Conservation (phyloP, 164 flowering plant species). For the Macadamia tetraphylla region DNA sequence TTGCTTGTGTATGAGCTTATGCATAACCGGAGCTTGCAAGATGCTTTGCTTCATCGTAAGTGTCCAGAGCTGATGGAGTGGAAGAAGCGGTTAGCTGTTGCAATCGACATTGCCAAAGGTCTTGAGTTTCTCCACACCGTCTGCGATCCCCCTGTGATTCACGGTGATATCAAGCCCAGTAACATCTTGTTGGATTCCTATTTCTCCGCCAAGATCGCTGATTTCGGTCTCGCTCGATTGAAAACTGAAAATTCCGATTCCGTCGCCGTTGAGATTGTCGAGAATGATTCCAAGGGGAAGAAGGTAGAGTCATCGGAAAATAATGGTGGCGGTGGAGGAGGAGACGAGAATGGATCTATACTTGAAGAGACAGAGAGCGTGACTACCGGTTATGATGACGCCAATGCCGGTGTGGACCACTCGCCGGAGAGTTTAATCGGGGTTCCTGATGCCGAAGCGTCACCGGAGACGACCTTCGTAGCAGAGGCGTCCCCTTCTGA, state of each 20-base stretch:
- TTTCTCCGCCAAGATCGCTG: conserved; percentile 76
- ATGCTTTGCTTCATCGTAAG: conserved; percentile 60
- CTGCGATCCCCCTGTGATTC: conserved; percentile 75
- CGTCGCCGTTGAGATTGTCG: conserved; percentile 17
- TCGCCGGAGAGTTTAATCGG: conserved; percentile 45
- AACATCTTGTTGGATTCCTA: conserved; percentile 57
- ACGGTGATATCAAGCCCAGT: conserved; percentile 93
- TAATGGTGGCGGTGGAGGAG: conserved; percentile 14
- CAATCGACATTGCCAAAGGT: conserved; percentile 49
- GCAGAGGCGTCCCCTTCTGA: conserved; percentile 49
- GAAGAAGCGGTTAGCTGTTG: conserved; percentile 46
- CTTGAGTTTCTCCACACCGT: conserved; percentile 52
- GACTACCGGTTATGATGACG: conserved; percentile 49
- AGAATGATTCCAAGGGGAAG: conserved; percentile 14
- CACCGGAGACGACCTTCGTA: conserved; percentile 33
- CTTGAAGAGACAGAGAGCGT: conserved; percentile 74
- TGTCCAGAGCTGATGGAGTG: conserved; percentile 61
- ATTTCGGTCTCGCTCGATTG: conserved; percentile 72
- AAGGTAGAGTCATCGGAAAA: conserved; percentile 12
- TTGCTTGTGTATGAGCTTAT: conserved; percentile 73
- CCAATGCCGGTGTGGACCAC: conserved; percentile 36
- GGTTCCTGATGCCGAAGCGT: conserved; percentile 34
- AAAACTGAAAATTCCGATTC: conserved; percentile 34
- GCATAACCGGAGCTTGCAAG: conserved; percentile 80
- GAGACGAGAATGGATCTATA: conserved; percentile 60